Base-by-base conservation (phyloP, 2,329 filamentous ascomycete genomes). In the Paraphaeosphaeria sporulosa region DNA sequence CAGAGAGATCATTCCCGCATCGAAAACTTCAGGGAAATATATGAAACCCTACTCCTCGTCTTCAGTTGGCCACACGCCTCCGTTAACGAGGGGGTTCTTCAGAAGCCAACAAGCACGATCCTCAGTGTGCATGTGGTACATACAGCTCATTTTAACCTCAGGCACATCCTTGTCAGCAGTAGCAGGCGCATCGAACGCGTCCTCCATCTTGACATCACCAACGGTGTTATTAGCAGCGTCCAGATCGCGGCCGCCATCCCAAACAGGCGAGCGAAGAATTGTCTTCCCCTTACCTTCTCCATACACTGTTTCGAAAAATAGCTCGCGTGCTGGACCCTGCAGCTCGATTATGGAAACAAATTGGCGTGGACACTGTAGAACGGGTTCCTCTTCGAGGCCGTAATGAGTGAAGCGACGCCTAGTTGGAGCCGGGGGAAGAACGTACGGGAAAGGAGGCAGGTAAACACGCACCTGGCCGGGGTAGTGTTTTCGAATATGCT, bases 361-460 rank as follows among this genome's bases (percentile, higher is more conserved):
- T 2, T 2, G 1, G 42, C 15, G 12, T 5, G 23, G 4, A 12
- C 9, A 1, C n/a, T 25, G 13, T 2, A 17, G 19, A 10, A 36
- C 42, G 2, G 19, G 27, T 7, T 10, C 30, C 17, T 50, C 12
- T 15, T 21, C 19, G 1, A 13, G 8, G n/a, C 8, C 17, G 12
- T 17, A 46, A 9, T 1, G 19, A n/a, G 51, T 13, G 17, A 27
- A 23, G 10, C 13, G 17, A 17, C 2, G 36, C 36, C 2, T 8
- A 9, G 10, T 32, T 6, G 30, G 30, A 32, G 30, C 13, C 10
- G 2, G 36, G 13, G 36, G 13, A 15, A 38, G 13, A 17, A n/a
- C 15, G 55, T 51, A 57, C 47, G 55, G 55, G 1, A 46, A 47
- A 36, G 15, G 38, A 4, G 55, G 47, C 10, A 57, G 19, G 32